Base-by-base conservation (phyloP, 352 stramenopile species). In the Pythium sp. region DNA sequence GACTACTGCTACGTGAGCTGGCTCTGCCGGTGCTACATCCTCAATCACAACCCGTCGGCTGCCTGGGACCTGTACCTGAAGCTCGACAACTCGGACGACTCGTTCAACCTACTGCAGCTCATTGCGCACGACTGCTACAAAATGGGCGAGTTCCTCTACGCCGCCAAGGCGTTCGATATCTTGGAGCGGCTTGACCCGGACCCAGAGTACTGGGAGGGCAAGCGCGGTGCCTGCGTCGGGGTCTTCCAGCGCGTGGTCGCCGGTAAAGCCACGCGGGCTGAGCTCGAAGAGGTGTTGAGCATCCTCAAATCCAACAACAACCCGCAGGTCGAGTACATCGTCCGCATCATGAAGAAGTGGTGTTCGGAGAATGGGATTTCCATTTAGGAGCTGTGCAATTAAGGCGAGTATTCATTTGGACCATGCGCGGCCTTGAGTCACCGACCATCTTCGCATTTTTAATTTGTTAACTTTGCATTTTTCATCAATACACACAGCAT, bases 81-180 rank as follows among this genome's bases (percentile, higher is more conserved):
- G 71, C 96, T 98, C 54, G 95, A 99, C 72, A 98, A 97, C 72
- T 92, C 87, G 67, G 93, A 97, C 70, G 93, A 98, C 36, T 97
- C 90, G 36, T 98, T 98, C 82, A 98, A 98, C 58, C 68, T 99
- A 36, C 80, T 99, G 18, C 92, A 98, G 72, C 80, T 99, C 18
- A 97, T 99, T 56, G 97, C 95, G 20, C 98, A 99, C 67, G 97
- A 99, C 74, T 99, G 94, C 79, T 99, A 99, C 86, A 91, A 90
- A 73, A 98, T 98, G 86, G 97, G 96, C 24, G 92, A 98, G 62
- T 99, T 98, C 68, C 77, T 98, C 0, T 98, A 97, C 70, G 84
- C 96, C 1, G 95, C 96, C 36, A 98, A 98, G 76, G 92, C 91
- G 3, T 98, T 99, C 66, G 84, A 98, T 72, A 93, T 98, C 56